Evolutionary conservation across 1,139 yeast species (phyloP), one percentile per base, ranked within the genome.

Genomic region (Blastobotrys persicus): DNA sequence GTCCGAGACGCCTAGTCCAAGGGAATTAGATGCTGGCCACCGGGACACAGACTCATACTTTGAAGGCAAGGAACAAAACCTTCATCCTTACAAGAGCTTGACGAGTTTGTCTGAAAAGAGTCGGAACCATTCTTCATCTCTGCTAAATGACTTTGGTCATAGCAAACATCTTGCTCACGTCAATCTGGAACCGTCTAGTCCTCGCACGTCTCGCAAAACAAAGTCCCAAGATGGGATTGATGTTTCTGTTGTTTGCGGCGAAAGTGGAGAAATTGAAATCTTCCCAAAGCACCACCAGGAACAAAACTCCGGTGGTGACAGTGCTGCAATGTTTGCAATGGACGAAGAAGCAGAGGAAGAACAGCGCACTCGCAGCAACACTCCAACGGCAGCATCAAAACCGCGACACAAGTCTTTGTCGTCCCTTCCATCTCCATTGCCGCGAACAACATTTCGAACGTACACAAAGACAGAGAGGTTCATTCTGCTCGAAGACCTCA

Each of bases 401-500:
- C 23, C 14, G 16, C 16, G 34, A 32, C 23, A 34, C 28, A 6
- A 26, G 20, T 23, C 28, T 5, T 9, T 23, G 9, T n/a, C 16
- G 19, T 18, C 18, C 41, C 26, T 18, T 37, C 41, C 41, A 13
- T 34, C 19, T 26, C 43, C 28, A 9, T 23, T 23, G 28, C 28
- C 28, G 5, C 28, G 9, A 23, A 23, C 28, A 14, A 32, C 34
- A 18, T 17, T 49, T 7, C 54, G 57, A 32, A 54, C 56, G 13
- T 57, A 60, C 44, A 62, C 69, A 2, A 63, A 85, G 47, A 81
- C 85, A 45, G 95, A 87, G 65, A 74, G 94, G 57, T 89, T 89
- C 62, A 85, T 94, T 35, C 70, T 94, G n/a, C 73, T 91, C 48
- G 98, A 94, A 63, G 99, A 94, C 68, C 71, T 94, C 48, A 91